Evolutionary conservation across 768 basidiomycete species (phyloP).

Genomic region (Phaeotremella skinneri): DNA sequence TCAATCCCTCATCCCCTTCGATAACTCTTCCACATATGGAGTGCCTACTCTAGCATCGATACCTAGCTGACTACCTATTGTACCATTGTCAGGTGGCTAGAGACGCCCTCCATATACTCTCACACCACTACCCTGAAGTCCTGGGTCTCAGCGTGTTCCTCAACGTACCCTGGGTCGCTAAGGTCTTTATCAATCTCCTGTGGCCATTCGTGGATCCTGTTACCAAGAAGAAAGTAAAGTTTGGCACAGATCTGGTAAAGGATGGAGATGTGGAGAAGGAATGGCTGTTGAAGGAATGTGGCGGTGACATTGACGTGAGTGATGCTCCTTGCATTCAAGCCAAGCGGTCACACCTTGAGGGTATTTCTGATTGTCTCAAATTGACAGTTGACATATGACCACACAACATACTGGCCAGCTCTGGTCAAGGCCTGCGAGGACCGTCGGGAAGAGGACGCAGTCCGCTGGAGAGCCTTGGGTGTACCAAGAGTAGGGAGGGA

Average conservation of each 20-base stretch:
- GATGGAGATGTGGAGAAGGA: slow-evolving; percentile 27
- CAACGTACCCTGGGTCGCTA: slow-evolving; percentile 43
- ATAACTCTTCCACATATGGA: too few relatives aligned
- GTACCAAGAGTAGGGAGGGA: slow-evolving; percentile 24
- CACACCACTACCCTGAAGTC: slow-evolving; percentile 44
- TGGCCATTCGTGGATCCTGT: slow-evolving; percentile 51
- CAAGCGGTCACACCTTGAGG: too few relatives aligned
- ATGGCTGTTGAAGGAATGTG: slow-evolving; percentile 37
- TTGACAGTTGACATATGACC: slow-evolving; percentile 38
- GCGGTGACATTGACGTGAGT: slow-evolving; percentile 45
- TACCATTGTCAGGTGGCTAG: slow-evolving; percentile 34
- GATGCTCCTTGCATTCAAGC: not conserved
- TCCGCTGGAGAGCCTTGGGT: slow-evolving; percentile 24
- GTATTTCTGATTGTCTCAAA: not conserved
- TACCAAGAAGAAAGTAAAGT: slow-evolving; percentile 37
- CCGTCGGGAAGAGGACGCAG: slow-evolving; percentile 20
- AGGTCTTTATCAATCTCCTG: slow-evolving; percentile 45
- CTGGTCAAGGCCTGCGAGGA: slow-evolving; percentile 29
- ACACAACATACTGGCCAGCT: slow-evolving; percentile 37
- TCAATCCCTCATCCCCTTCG: too few relatives aligned
- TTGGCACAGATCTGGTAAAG: slow-evolving; percentile 27
- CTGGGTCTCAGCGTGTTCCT: slow-evolving; percentile 36
- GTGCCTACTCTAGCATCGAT: not conserved
- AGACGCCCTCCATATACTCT: slow-evolving; percentile 35
- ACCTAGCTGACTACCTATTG: not conserved